Conservation (phyloP, 495 filamentous ascomycete genomes). For the Hypoxylon intermedium region DNA sequence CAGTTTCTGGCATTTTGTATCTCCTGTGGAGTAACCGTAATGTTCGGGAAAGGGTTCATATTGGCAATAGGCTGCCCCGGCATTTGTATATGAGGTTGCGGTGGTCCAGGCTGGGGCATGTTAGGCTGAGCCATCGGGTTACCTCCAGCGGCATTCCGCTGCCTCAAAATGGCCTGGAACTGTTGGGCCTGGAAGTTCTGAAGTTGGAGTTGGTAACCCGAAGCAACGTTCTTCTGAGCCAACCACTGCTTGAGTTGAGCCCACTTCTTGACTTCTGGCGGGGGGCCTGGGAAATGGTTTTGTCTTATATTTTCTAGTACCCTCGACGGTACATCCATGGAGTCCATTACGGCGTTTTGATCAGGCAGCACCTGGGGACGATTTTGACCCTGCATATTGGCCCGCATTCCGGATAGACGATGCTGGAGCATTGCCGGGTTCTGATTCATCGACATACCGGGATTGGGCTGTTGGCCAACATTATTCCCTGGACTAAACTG, state of each 20-base stretch:
- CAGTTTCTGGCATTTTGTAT: constrained; percentile 52
- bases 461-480: constrained; percentile 34
- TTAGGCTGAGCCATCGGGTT: constrained; percentile 33
- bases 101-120: constrained; percentile 47
- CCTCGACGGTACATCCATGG: constrained; percentile 44
- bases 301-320: constrained; percentile 37
- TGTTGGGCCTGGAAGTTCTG: constrained; percentile 60
- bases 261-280: constrained; percentile 73
- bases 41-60: constrained; percentile 26
- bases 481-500: constrained; percentile 40
- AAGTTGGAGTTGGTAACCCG: constrained; percentile 44
- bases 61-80: constrained; percentile 35
- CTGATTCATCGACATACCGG: constrained; percentile 46
- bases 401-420: constrained; percentile 42
- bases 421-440: constrained; percentile 47
- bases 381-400: constrained; percentile 24
- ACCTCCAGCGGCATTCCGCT: constrained; percentile 27
- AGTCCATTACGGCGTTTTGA: constrained; percentile 44
- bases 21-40: constrained; percentile 49
- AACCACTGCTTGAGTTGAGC: constrained; percentile 72
- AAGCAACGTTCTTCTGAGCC: constrained; percentile 51
- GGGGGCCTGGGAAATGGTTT: constrained; percentile 43
- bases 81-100: constrained; percentile 45
- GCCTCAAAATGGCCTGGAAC: constrained; percentile 50
- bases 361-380: constrained; percentile 23